Conservation (phyloP, 805 yeast species). For the Yamadazyma laniorum region DNA sequence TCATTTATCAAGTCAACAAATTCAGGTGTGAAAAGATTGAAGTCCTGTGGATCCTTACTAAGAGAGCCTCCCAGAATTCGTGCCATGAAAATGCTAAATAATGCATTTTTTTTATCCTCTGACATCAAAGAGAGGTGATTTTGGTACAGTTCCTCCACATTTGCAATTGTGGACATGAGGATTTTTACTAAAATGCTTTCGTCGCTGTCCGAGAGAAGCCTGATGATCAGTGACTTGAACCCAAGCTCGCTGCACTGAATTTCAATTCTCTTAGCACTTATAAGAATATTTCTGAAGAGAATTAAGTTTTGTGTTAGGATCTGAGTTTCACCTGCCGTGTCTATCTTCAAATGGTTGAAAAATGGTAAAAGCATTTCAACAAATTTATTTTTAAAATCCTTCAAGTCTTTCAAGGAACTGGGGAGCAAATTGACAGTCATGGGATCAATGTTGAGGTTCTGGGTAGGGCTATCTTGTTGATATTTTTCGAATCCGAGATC, state of each 20-base stretch:
- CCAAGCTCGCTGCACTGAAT: conserved; percentile 15
- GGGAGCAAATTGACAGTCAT: conserved; percentile 6
- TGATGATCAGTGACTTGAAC: conserved; percentile 14
- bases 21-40: conserved; percentile 14
- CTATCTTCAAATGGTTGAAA: not conserved
- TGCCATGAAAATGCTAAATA: not conserved
- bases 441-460: conserved; percentile 7
- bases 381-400: conserved; percentile 8
- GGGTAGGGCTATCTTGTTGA: not conserved
- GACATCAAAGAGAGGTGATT: conserved; percentile 1
- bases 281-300: conserved; percentile 25
- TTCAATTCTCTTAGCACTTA: conserved; percentile 24
- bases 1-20: conserved; percentile 25
- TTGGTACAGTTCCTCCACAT: conserved; percentile 2
- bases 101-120: not conserved
- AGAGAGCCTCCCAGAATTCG: not conserved
- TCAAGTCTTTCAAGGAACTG: conserved; percentile 9
- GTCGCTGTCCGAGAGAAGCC: conserved; percentile 9
- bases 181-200: conserved; percentile 7
- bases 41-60: not conserved
- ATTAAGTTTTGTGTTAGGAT: conserved; percentile 8
- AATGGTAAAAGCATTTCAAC: conserved; percentile 1
- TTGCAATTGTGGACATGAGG: conserved; percentile 10
- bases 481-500: conserved; percentile 1
- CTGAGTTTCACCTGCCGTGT: not conserved